phyloP scores from a whole-genome alignment of 371 early-diverging fungal genomes.

The Apophysomyces elegans region DNA sequence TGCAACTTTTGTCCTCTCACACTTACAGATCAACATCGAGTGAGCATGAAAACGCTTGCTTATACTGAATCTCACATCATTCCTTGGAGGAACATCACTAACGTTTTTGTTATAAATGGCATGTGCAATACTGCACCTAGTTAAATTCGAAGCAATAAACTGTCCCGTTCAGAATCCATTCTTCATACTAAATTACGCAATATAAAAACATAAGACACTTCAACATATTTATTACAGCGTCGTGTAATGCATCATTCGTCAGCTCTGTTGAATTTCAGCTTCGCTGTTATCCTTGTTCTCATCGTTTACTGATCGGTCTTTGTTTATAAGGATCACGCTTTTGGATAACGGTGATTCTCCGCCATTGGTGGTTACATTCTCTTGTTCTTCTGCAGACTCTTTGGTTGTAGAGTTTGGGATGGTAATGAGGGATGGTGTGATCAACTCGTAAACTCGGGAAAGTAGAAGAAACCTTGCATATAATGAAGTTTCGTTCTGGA shows the following conservation, averaged over 20 bases:
- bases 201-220: too few relatives aligned
- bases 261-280: background rate
- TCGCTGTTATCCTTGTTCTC: background rate
- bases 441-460: slow-evolving; percentile 64
- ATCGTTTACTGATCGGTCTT: background rate
- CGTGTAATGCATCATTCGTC: background rate
- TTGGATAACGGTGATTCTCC: background rate
- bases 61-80: too few relatives aligned
- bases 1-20: too few relatives aligned
- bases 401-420: slow-evolving; percentile 53
- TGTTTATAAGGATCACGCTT: slow-evolving; percentile 1
- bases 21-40: too few relatives aligned
- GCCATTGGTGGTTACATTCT: slow-evolving; percentile 10
- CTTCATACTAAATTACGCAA: too few relatives aligned
- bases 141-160: too few relatives aligned
- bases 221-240: background rate
- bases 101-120: too few relatives aligned
- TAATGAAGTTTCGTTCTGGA: slow-evolving; percentile 71
- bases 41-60: too few relatives aligned
- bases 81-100: too few relatives aligned
- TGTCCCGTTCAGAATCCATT: too few relatives aligned
- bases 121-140: too few relatives aligned
- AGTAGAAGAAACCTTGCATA: slow-evolving; percentile 82
- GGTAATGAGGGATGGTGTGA: slow-evolving; percentile 66
- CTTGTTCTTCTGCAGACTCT: slow-evolving; percentile 12